Conservation (phyloP, 2,329 filamentous ascomycete genomes). For the Colletotrichum abscissum region DNA sequence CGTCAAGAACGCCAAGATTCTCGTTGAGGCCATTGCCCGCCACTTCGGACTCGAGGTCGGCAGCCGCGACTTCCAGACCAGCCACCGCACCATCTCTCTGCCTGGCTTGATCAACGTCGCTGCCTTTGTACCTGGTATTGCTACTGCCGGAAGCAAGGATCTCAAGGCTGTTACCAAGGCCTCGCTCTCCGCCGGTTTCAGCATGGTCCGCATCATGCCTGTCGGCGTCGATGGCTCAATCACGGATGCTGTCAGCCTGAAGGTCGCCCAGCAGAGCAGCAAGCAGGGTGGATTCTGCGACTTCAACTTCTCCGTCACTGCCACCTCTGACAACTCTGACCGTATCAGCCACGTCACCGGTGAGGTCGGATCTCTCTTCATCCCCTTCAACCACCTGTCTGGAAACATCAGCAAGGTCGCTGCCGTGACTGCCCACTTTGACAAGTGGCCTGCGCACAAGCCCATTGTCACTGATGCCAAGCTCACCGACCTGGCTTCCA, state of each 20-base stretch:
- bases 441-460: constrained; percentile 81
- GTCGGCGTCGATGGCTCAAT: constrained; percentile 79
- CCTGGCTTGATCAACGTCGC: constrained; percentile 83
- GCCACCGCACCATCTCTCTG: constrained; percentile 79
- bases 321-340: constrained; percentile 78
- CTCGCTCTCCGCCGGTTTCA: constrained; percentile 80
- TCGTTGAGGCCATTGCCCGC: constrained; percentile 92
- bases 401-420: constrained; percentile 88
- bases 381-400: constrained; percentile 84
- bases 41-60: constrained; percentile 87
- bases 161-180: constrained; percentile 78
- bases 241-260: constrained; percentile 77
- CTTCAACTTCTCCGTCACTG: constrained; percentile 83
- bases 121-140: constrained; percentile 82
- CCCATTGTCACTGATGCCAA: constrained; percentile 86
- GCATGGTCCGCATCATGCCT: constrained; percentile 84
- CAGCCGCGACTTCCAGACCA: constrained; percentile 91
- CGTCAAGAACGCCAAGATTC: constrained; percentile 98
- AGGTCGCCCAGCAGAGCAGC: constrained; percentile 77
- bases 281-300: constrained; percentile 77
- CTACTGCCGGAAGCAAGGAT: constrained; percentile 72
- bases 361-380: constrained; percentile 84
- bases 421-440: constrained; percentile 82
- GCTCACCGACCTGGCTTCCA: constrained; percentile 83
- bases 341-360: constrained; percentile 78